Percentiles rank a stretch among this genome's conserved stretches.
Evolutionary conservation across 2,329 filamentous ascomycete genomes (phyloP).

Genomic region (Mycosphaerelloides madeirae): DNA sequence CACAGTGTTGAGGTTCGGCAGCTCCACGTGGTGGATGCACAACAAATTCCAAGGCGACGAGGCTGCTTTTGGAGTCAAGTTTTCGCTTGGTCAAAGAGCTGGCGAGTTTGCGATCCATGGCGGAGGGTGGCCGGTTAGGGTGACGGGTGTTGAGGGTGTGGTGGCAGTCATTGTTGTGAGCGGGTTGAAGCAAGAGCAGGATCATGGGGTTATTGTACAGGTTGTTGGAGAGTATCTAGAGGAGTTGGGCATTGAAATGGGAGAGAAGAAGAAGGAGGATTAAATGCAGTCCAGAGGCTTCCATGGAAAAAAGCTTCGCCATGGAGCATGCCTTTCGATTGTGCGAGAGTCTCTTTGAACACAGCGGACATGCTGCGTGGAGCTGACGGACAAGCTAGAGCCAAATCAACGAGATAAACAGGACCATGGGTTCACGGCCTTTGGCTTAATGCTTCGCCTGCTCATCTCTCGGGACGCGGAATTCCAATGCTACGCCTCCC

Average conservation of each 20-base stretch:
- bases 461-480: too few species aligned
- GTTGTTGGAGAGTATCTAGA: conserved; percentile 54
- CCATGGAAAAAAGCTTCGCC: too few species aligned
- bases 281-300: conserved; percentile 6
- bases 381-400: too few species aligned
- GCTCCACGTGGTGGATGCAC: conserved; percentile 66
- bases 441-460: too few species aligned
- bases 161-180: conserved; percentile 72
- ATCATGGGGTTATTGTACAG: conserved; percentile 71
- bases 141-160: conserved; percentile 68
- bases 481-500: too few species aligned
- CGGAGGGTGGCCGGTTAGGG: conserved; percentile 67
- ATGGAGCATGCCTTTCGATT: too few species aligned
- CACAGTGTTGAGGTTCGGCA: conserved; percentile 66
- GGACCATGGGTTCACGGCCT: too few species aligned
- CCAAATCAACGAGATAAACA: too few species aligned
- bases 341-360: too few species aligned
- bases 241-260: conserved; percentile 28
- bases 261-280: conserved; percentile 37
- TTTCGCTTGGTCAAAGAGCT: conserved; percentile 53
- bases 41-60: conserved; percentile 64
- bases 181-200: conserved; percentile 70
- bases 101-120: conserved; percentile 72
- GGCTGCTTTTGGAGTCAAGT: conserved; percentile 59
- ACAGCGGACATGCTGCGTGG: too few species aligned